Evolutionary conservation across 140 eudicot species (phyloP).

Genomic region (Cichorium intybus): DNA sequence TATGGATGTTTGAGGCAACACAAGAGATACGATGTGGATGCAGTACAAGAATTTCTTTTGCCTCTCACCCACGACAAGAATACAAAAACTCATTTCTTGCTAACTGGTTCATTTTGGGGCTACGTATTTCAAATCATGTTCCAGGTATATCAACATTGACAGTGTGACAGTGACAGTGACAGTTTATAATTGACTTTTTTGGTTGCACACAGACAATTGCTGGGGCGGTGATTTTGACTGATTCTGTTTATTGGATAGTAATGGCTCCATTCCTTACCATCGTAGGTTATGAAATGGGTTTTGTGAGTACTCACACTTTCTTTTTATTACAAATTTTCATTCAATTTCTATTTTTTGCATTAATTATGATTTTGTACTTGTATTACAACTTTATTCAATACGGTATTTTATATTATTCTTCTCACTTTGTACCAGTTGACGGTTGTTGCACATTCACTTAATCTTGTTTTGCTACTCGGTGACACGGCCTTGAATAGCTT

Average conservation of each 20-base stretch:
- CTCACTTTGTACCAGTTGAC: conserved; percentile 51
- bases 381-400: too few relatives aligned
- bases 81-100: conserved; percentile 27
- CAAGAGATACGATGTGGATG: conserved; percentile 23
- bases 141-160: conserved; percentile 10
- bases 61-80: conserved; percentile 37
- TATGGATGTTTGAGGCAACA: conserved; percentile 55
- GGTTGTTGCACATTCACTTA: conserved; percentile 57
- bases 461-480: conserved; percentile 59
- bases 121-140: conserved; percentile 26
- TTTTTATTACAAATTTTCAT: background rate
- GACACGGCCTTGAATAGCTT: conserved; percentile 72
- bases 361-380: background rate
- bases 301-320: conserved; percentile 47
- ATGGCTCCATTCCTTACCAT: conserved; percentile 65
- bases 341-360: background rate
- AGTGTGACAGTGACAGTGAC: too few relatives aligned
- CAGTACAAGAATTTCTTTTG: conserved; percentile 20
- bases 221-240: conserved; percentile 81
- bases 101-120: conserved; percentile 33
- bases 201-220: conserved; percentile 58
- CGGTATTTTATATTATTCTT: too few relatives aligned
- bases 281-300: conserved; percentile 50
- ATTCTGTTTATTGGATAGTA: conserved; percentile 66
- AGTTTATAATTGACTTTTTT: conserved; percentile 19